phyloP scores from a whole-genome alignment of 441 rosid species.

The Isatis lusitanica region DNA sequence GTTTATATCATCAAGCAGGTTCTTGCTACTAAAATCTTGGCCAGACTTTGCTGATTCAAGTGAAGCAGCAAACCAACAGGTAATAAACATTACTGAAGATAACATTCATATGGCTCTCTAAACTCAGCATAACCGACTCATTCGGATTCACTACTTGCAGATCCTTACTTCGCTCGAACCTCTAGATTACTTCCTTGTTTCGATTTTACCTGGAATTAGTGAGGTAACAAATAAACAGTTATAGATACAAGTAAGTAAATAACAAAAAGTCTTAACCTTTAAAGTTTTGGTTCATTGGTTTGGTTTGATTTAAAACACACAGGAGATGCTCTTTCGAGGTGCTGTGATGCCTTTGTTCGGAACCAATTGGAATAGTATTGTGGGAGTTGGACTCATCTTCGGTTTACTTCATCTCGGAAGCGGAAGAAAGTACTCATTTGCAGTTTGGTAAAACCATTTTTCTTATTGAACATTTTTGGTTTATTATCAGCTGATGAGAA shows the following conservation, averaged over 20 bases:
- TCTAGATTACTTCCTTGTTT: constrained; percentile 69
- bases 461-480: background rate
- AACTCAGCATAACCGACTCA: background rate
- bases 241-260: background rate
- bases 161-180: constrained; percentile 83
- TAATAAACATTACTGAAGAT: constrained; percentile 18
- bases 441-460: constrained; percentile 62
- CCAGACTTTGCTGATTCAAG: constrained; percentile 82
- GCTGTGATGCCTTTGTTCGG: constrained; percentile 73
- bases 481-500: background rate
- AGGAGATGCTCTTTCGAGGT: constrained; percentile 89
- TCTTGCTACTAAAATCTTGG: constrained; percentile 70
- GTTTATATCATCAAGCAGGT: constrained; percentile 69
- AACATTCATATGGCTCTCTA: background rate
- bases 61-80: constrained; percentile 85
- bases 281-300: too few relatives aligned
- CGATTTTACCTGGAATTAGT: constrained; percentile 83
- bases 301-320: background rate
- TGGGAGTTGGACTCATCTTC: constrained; percentile 58
- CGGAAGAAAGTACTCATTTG: constrained; percentile 85
- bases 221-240: constrained; percentile 50
- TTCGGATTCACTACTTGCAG: constrained; percentile 39
- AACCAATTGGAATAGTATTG: constrained; percentile 61
- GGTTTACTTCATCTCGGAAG: constrained; percentile 81
- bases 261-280: background rate